Base-by-base conservation (phyloP, 2,329 filamentous ascomycete genomes). In the Sclerotinia spermophila region DNA sequence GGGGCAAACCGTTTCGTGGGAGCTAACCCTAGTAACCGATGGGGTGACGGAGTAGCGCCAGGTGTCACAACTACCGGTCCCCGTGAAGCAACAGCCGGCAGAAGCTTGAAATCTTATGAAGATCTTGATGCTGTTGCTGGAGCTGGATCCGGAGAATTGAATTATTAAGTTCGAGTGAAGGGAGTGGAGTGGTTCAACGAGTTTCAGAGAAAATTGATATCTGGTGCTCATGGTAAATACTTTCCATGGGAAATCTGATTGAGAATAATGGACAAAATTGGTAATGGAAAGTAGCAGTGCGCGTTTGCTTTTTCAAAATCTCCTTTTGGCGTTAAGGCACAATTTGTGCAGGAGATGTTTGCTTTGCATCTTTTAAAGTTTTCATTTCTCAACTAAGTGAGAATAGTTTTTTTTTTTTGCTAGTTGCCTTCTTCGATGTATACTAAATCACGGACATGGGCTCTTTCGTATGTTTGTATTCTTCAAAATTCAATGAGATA, bases 61-160 rank as follows among this genome's bases (percentile, higher is more conserved):
- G 91, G 92, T 53, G 91, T 87, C 35, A 89, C 91, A 45, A 89
- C 91, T 3, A 90, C 94, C 72, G 94, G 94, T 0, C 95, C 96
- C 30, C 88, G 92, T 30, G 94, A 98, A 81, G 95, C 96, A 17
- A 94, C 97, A 0, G 93, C 96, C 75, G 96, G 96, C 7, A 89
- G 96, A 71, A 97, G 92, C 72, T 83, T 99, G 74, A 97, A 97
- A 86, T 97, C 93, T 80, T 99, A 99, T 79, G 96, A 99, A 81
- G 96, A 99, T 79, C 84, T 99, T 35, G 96, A 99, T 82, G 95
- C 96, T 60, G 90, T 91, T 71, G 89, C 89, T 51, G 88, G 90
- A 21, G 85, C 87, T 48, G 92, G 90, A 55, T 89, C 90, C 55
- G 92, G 92, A 40, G 95, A 97, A 82, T 83, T 98, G 77, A 96